Evolutionary conservation across 495 filamentous ascomycete species (phyloP).

Genomic region (Glarea lozoyensis): DNA sequence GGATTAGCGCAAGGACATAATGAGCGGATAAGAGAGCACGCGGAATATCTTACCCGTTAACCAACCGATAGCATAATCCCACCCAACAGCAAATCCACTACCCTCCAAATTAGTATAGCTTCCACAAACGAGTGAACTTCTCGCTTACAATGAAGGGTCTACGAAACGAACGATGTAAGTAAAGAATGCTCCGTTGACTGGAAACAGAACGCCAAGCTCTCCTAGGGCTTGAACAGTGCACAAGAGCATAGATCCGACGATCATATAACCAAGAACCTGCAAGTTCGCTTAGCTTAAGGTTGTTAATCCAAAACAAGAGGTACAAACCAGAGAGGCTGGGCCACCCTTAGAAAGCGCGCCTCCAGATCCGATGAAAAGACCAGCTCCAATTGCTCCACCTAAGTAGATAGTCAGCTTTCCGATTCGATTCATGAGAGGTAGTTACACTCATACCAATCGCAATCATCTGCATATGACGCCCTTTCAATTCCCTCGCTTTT

Average conservation of each 20-base stretch:
- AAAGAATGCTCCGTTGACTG: constrained; percentile 43
- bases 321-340: constrained; percentile 28
- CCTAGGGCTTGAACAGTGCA: constrained; percentile 18
- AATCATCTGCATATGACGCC: constrained; percentile 68
- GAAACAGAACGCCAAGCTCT: constrained; percentile 26
- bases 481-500: constrained; percentile 22
- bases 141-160: constrained; percentile 74
- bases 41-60: constrained; percentile 21
- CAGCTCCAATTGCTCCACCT: constrained; percentile 50
- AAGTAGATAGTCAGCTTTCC: not conserved
- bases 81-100: constrained; percentile 80
- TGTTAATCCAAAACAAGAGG: not conserved
- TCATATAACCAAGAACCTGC: constrained; percentile 19
- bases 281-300: not conserved
- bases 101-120: not conserved
- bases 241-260: constrained; percentile 18
- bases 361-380: constrained; percentile 44
- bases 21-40: not conserved
- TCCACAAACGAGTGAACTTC: too few species aligned
- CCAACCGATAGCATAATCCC: constrained; percentile 66
- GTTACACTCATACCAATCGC: constrained; percentile 39
- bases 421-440: not conserved
- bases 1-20: not conserved
- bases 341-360: constrained; percentile 32
- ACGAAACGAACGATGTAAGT: constrained; percentile 73